Evolutionary conservation across 179 eudicot species (phyloP).

Genomic region (Sideroxylon spinosum): DNA sequence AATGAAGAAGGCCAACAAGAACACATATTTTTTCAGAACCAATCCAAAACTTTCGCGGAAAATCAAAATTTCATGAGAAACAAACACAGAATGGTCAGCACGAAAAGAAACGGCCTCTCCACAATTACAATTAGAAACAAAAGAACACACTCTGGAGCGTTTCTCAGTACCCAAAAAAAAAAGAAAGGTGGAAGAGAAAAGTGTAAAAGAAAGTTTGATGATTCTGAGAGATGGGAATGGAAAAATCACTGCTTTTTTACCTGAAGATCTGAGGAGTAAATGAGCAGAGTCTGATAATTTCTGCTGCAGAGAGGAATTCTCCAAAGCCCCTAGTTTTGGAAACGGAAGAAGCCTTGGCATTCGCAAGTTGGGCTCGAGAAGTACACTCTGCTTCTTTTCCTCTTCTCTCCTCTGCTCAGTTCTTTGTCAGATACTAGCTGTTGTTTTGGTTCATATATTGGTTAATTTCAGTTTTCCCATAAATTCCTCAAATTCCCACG

Average conservation of each 20-base stretch:
- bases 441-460: too few species aligned
- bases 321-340: neutral
- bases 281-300: neutral
- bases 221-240: neutral
- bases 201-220: neutral
- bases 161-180: neutral
- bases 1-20: neutral
- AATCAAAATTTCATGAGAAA: neutral
- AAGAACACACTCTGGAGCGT: neutral
- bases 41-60: neutral
- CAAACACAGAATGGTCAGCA: neutral
- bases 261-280: conserved; percentile 14
- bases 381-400: too few species aligned
- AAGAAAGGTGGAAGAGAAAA: neutral
- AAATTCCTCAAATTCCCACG: too few species aligned
- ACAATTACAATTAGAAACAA: too few species aligned
- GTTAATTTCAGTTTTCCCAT: too few species aligned
- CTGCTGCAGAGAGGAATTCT: neutral
- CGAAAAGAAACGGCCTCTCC: neutral
- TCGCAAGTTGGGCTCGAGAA: too few species aligned
- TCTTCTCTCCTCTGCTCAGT: too few species aligned
- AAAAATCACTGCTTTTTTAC: conserved; percentile 11
- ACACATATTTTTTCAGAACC: conserved; percentile 2
- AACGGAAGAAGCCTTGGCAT: neutral
- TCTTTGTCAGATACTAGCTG: too few species aligned